Evolutionary conservation across 2,329 filamentous ascomycete species (phyloP), one percentile per base, ranked within the genome.

Genomic region (Neofusicoccum sp.): DNA sequence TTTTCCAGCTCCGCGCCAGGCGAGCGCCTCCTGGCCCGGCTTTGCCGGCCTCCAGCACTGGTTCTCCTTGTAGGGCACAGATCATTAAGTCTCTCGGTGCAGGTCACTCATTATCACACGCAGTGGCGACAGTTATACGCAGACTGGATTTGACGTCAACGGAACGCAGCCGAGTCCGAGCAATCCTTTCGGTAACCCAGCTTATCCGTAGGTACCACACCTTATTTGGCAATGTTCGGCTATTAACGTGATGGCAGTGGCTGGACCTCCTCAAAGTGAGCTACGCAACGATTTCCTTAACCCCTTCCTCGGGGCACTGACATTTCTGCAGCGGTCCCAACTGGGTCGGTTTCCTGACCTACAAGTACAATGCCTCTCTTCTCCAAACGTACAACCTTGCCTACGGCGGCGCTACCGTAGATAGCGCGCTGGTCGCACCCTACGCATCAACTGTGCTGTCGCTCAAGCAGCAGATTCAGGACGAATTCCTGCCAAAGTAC

Each of bases 151-250:
- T 71, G 73, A 86, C 62, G 73, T 80, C 43, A 78, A 73, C 9
- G 75, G 78, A 24, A 71, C 77, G 0, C 79, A 84, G 38, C 85
- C 86, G 1, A 81, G 77, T 6, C 64, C 76, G 4, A 70, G 73
- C 5, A 84, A 86, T 66, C 84, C 85, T 0, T 75, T 88, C 63
- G 86, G 86, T 0, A 89, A 89, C 66, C 86, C 86, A 0, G 49
- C 75, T 0, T 84, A 82, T 63, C 82, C 80, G 68, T 71, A 67
- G 62, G 66, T 14, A 2, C 6, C 11, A 24, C 26, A 5, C 12
- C 24, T 14, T 9, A 12, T 2, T 34, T 41, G 14, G 28, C 41
- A 26, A 45, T 45, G 20, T 45, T 3, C 11, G 7, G 14, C 14
- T 31, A 28, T 41, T 57, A 16, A 56, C 48, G 40, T 30, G 38